Percentiles rank a stretch among this genome's conserved stretches.
These are phyloP conservation scores for Teunomyces gatunensis DNA, from an alignment of 805 yeast species.

Conservation along the genomic window DNA sequence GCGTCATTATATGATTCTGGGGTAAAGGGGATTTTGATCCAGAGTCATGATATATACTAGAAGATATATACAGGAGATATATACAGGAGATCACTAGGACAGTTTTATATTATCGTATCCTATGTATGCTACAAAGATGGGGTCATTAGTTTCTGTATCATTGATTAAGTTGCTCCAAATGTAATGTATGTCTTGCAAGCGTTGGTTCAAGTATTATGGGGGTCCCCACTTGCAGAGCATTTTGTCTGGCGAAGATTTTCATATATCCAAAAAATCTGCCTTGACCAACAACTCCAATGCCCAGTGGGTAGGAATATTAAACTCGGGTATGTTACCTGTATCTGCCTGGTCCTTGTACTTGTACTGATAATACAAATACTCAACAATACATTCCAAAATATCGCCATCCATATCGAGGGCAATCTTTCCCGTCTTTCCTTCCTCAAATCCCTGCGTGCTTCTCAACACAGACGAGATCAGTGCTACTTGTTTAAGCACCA, in stretches of 20 bases:
- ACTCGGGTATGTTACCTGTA: constrained; percentile 69
- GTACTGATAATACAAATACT: constrained; percentile 73
- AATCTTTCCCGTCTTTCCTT: constrained; percentile 60
- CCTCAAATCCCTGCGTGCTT: constrained; percentile 51
- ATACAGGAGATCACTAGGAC: not conserved
- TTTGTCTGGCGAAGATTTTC: too few relatives aligned
- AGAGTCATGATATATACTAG: too few relatives aligned
- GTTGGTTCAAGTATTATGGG: too few relatives aligned
- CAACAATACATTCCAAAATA: constrained; percentile 75
- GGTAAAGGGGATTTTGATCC: constrained; percentile 4
- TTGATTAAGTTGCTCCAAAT: too few relatives aligned
- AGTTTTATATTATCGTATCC: too few relatives aligned
- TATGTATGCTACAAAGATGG: too few relatives aligned
- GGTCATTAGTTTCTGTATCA: too few relatives aligned
- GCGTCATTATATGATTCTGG: constrained; percentile 12
- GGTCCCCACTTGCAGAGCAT: too few relatives aligned
- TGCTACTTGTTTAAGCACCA: constrained; percentile 72
- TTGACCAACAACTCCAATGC: constrained; percentile 89
- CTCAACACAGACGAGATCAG: constrained; percentile 57
- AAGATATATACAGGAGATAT: constrained; percentile 1
- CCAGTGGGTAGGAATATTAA: constrained; percentile 89
- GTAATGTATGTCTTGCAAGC: too few relatives aligned
- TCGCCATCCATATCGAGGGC: constrained; percentile 65
- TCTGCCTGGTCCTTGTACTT: constrained; percentile 59
- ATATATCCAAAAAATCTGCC: constrained; percentile 82